These are phyloP conservation scores for Angomonas desouzai DNA, from an alignment of 208 protist species.

Conservation along the genomic window DNA sequence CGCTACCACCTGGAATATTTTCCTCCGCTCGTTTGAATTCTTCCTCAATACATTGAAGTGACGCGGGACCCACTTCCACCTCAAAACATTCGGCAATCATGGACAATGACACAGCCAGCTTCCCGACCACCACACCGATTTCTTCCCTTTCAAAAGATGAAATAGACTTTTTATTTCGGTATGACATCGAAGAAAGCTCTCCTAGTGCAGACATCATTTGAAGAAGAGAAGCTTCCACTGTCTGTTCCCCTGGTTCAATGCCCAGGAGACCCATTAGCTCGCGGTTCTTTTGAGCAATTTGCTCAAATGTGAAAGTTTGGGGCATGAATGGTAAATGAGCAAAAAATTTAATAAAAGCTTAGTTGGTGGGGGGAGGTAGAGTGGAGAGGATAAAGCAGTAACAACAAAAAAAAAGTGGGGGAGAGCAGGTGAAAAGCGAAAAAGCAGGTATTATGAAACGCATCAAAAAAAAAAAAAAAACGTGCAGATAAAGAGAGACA, in stretches of 20 bases:
- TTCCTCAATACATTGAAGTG: conserved; percentile 42
- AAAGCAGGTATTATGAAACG: too few relatives aligned
- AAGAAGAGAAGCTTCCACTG: conserved; percentile 48
- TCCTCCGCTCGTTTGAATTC: conserved; percentile 17
- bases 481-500: neutral
- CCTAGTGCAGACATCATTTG: conserved; percentile 77
- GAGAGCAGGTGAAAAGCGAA: too few relatives aligned
- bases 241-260: conserved; percentile 24
- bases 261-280: conserved; percentile 31
- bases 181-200: conserved; percentile 56
- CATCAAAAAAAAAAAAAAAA: neutral
- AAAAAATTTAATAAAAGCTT: neutral
- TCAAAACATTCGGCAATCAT: conserved; percentile 59
- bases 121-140: conserved; percentile 47
- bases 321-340: too few relatives aligned
- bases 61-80: conserved; percentile 42
- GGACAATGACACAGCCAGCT: conserved; percentile 49
- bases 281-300: conserved; percentile 49
- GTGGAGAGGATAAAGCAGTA: too few relatives aligned
- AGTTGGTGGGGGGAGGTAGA: too few relatives aligned
- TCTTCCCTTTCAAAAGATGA: conserved; percentile 73
- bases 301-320: conserved; percentile 28
- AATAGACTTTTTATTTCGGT: conserved; percentile 32
- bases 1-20: neutral
- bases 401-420: conserved; percentile 7